Evolutionary conservation across 768 basidiomycete species (phyloP).

Genomic region (Pleurotus sapidus): DNA sequence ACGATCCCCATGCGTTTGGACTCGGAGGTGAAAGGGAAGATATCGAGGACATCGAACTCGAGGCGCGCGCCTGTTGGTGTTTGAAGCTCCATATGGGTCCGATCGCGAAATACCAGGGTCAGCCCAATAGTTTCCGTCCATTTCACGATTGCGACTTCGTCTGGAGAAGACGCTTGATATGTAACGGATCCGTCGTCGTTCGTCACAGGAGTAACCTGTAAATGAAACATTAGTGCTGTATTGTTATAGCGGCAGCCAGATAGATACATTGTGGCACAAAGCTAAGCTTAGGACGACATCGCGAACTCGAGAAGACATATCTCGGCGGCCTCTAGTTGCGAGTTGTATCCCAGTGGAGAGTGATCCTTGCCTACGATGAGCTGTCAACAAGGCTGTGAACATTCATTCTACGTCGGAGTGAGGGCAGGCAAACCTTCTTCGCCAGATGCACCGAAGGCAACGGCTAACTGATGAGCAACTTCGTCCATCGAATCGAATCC

Average conservation of each 20-base stretch:
- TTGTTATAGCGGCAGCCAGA: neutral
- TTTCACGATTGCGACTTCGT: constrained; percentile 97
- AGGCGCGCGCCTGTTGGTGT: constrained; percentile 63
- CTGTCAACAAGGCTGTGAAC: constrained; percentile 14
- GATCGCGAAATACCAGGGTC: constrained; percentile 84
- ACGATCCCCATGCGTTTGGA: constrained; percentile 99
- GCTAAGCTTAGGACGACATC: constrained; percentile 94
- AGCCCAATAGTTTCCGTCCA: constrained; percentile 97
- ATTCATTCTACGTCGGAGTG: neutral
- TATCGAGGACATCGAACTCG: constrained; percentile 82
- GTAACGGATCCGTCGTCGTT: constrained; percentile 95
- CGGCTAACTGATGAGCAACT: constrained; percentile 85
- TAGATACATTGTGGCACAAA: constrained; percentile 85
- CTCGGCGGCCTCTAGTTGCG: constrained; percentile 84
- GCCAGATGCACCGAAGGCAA: constrained; percentile 70
- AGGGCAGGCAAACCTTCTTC: constrained; percentile 45
- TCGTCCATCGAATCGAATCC: constrained; percentile 99
- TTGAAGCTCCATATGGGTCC: constrained; percentile 83
- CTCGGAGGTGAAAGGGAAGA: constrained; percentile 98
- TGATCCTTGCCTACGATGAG: constrained; percentile 50
- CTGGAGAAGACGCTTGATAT: constrained; percentile 98
- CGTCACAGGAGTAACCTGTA: constrained; percentile 88
- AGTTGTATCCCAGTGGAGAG: constrained; percentile 75
- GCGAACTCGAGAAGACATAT: constrained; percentile 91
- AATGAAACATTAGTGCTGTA: neutral